phyloP scores from a whole-genome alignment of 139 green algal genomes.

The Diplosphaera chodatii region DNA sequence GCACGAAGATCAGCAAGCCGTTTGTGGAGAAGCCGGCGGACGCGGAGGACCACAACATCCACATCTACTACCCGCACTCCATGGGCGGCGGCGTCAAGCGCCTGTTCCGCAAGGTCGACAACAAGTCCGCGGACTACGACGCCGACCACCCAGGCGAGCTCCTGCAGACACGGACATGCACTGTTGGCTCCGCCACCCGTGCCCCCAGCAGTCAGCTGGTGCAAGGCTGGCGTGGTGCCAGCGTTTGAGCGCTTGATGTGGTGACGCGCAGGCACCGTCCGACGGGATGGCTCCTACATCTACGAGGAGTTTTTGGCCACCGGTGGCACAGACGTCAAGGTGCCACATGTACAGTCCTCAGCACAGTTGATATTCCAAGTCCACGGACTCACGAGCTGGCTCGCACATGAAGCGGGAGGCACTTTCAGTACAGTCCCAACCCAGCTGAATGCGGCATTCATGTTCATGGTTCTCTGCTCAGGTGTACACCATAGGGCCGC shows the following conservation, averaged over 20 bases:
- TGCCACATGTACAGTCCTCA: too few relatives aligned
- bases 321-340: slow-evolving; percentile 96
- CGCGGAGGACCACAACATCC: slow-evolving; percentile 96
- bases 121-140: slow-evolving; percentile 79
- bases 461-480: too few relatives aligned
- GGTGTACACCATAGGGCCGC: slow-evolving; percentile 82
- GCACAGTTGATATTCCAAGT: too few relatives aligned
- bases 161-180: too few relatives aligned
- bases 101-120: slow-evolving; percentile 93
- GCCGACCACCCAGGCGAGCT: slow-evolving; percentile 56
- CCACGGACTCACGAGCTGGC: too few relatives aligned
- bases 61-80: slow-evolving; percentile 96
- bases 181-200: too few relatives aligned
- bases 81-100: slow-evolving; percentile 96
- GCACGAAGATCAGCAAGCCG: slow-evolving; percentile 85
- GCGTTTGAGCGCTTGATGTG: too few relatives aligned
- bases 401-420: too few relatives aligned
- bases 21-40: slow-evolving; percentile 98
- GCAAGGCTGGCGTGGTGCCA: too few relatives aligned
- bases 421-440: too few relatives aligned
- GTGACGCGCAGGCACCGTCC: not conserved
- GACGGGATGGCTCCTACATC: slow-evolving; percentile 89
- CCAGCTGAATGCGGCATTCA: too few relatives aligned
- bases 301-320: slow-evolving; percentile 97
- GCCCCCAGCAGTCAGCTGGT: too few relatives aligned